phyloP scores from a whole-genome alignment of 495 filamentous ascomycete species.

The Neurospora cerealis region DNA sequence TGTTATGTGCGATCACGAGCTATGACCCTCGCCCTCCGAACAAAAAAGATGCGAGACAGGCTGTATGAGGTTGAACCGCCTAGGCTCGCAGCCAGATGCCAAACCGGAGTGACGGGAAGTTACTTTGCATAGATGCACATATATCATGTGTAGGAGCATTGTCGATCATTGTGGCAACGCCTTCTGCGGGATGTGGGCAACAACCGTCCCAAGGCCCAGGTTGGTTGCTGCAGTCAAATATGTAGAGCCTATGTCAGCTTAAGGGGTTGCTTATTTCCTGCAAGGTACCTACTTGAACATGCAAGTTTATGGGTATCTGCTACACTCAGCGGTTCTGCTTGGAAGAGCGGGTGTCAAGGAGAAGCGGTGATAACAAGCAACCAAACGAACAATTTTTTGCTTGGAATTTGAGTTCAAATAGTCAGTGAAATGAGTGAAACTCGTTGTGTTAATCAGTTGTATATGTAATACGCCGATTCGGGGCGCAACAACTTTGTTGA shows the following conservation, averaged over 20 bases:
- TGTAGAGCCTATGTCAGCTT: not conserved
- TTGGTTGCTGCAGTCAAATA: too few relatives aligned
- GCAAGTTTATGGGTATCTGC: not conserved
- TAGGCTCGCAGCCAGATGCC: not conserved
- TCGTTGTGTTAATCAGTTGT: too few relatives aligned
- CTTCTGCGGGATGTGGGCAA: not conserved
- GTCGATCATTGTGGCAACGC: not conserved
- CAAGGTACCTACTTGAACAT: not conserved
- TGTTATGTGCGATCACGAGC: not conserved
- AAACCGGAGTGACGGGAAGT: not conserved
- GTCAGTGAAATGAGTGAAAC: too few relatives aligned
- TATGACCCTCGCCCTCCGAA: not conserved
- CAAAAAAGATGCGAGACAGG: not conserved
- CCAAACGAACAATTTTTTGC: not conserved
- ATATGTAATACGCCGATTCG: too few relatives aligned
- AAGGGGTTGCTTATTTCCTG: not conserved
- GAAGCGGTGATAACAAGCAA: not conserved
- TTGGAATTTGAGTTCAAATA: too few relatives aligned
- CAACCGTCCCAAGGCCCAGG: too few relatives aligned
- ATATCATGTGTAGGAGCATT: not conserved
- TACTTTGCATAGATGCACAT: not conserved
- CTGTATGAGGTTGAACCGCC: not conserved
- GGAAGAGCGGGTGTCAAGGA: not conserved
- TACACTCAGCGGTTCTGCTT: not conserved
- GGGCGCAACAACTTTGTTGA: too few relatives aligned